phyloP scores from a whole-genome alignment of 768 basidiomycete genomes.

The Psilocybe subaeruginosa region DNA sequence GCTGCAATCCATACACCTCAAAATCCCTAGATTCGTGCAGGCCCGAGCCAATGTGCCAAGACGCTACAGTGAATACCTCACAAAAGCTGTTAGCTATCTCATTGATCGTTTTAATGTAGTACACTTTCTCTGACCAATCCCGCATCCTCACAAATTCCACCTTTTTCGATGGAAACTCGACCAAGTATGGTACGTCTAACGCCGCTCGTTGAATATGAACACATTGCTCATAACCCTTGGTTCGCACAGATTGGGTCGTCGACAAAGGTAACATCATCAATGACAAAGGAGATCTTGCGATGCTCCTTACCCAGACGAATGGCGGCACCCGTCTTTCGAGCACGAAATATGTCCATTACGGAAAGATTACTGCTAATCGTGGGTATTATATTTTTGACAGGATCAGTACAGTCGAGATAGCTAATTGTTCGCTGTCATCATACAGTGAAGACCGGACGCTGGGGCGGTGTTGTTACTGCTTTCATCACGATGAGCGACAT shows the following conservation, averaged over 20 bases:
- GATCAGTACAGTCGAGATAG: background rate
- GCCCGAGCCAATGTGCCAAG: constrained; percentile 74
- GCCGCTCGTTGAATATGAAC: background rate
- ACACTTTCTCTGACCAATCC: constrained; percentile 65
- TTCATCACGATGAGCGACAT: constrained; percentile 86
- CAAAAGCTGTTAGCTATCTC: background rate
- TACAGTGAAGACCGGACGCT: constrained; percentile 77
- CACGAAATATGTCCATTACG: constrained; percentile 84
- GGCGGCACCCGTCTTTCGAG: constrained; percentile 81
- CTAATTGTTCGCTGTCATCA: background rate
- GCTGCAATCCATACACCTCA: constrained; percentile 83
- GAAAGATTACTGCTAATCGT: constrained; percentile 70
- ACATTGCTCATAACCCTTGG: background rate
- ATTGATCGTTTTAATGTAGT: constrained; percentile 35
- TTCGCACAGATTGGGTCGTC: constrained; percentile 64
- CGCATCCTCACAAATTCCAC: constrained; percentile 70
- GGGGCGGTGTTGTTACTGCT: constrained; percentile 82
- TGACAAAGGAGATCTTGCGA: constrained; percentile 68
- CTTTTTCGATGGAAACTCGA: constrained; percentile 73
- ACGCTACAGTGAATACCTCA: constrained; percentile 48
- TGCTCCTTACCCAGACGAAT: constrained; percentile 69
- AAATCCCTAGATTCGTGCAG: constrained; percentile 64
- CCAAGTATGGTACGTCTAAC: constrained; percentile 54
- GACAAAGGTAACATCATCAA: constrained; percentile 70
- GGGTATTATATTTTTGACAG: constrained; percentile 15